Base-by-base conservation (phyloP, 2,329 filamentous ascomycete species). In the Acrocalymma vagum region DNA sequence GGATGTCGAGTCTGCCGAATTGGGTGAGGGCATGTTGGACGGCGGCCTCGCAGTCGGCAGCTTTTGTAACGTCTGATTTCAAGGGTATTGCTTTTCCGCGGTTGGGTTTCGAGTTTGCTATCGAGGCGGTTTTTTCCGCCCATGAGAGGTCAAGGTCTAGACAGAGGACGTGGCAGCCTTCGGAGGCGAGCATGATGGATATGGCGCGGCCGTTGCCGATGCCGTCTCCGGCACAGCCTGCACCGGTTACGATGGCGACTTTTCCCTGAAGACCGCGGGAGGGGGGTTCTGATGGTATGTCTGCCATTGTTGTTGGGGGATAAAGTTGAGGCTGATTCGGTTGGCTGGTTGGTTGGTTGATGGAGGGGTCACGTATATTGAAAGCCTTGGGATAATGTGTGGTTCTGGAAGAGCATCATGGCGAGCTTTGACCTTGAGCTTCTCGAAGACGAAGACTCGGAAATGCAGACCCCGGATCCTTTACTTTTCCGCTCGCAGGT, bases 201-300 rank as follows among this genome's bases (percentile, higher is more conserved):
- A 78, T 77, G 1, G 77, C 82, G 23, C 77, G 75, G 0, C 81
- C 82, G 49, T 85, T 86, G 4, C 82, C 82, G 29, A 85, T 80
- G 1, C 80, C 82, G 26, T 81, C 76, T 20, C 75, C 78, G 16
- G 71, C 65, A 37, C 77, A 78, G 11, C 82, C 81, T 10, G 82
- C 81, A n/a, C 81, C 81, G 0, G 81, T 83, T 18, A 84, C 76
- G 36, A 85, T 80, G 29, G 79, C 77, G 11, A 77, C 73, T 45
- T 74, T 72, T 22, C 65, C 67, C 13, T 53, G 51, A 0, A 78
- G 63, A 8, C 71, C 74, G 7, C 73, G 67, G 2, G 65, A 63
- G 3, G 75, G 74, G 9, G 53, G 53, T 13, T 38, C 26, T 6
- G 37, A 37, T 5, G 53, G 40, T 10, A 57, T 54, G 10, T 53